Evolutionary conservation across 495 filamentous ascomycete genomes (phyloP).

Genomic region (Aspergillus bertholletiae): DNA sequence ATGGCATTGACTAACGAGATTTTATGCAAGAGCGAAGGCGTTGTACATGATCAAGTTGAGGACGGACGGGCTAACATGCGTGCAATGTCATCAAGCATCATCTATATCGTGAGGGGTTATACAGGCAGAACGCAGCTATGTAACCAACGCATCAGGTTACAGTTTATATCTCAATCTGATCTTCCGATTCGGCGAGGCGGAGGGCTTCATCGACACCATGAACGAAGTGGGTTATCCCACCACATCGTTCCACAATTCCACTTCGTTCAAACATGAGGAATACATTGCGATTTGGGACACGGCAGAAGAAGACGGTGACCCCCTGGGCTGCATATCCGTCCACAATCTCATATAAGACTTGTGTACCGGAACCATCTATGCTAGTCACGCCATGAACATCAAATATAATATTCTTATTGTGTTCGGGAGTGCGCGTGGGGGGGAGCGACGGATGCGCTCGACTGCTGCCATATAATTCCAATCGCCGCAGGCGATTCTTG

Average conservation of each 20-base stretch:
- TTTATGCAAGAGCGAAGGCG: neutral
- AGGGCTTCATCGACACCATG: slow-evolving; percentile 80
- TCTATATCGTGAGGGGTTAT: neutral
- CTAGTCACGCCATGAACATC: slow-evolving; percentile 93
- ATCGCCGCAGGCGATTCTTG: slow-evolving; percentile 72
- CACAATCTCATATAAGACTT: slow-evolving; percentile 89
- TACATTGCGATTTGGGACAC: slow-evolving; percentile 65
- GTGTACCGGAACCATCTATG: slow-evolving; percentile 87
- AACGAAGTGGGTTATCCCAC: slow-evolving; percentile 75
- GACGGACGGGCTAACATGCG: neutral
- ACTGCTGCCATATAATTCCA: slow-evolving; percentile 86
- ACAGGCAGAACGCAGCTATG: neutral
- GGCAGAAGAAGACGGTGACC: slow-evolving; percentile 83
- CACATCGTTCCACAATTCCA: slow-evolving; percentile 77
- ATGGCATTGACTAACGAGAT: neutral
- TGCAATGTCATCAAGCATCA: neutral
- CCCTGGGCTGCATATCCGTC: slow-evolving; percentile 65
- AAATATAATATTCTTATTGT: slow-evolving; percentile 89
- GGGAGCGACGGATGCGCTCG: slow-evolving; percentile 83
- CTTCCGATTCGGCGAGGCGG: slow-evolving; percentile 68
- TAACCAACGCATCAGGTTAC: neutral
- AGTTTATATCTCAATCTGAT: slow-evolving; percentile 18
- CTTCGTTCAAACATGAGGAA: slow-evolving; percentile 71
- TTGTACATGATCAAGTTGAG: neutral
- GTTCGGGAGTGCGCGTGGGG: slow-evolving; percentile 62